phyloP scores from a whole-genome alignment of 1,139 yeast genomes.

The Scheffersomyces insectosa region DNA sequence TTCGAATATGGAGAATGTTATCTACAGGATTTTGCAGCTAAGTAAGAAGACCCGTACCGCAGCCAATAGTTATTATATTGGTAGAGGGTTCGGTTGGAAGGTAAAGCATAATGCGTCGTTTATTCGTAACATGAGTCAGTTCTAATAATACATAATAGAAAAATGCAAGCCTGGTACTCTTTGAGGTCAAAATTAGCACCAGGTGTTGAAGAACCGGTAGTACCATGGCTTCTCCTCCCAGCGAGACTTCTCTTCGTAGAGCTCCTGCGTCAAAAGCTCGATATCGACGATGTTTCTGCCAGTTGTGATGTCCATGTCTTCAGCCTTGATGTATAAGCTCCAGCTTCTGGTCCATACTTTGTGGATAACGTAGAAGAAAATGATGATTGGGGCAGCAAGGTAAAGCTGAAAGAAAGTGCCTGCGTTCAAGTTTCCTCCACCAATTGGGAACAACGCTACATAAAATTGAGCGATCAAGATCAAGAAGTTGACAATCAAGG shows the following conservation, averaged over 20 bases:
- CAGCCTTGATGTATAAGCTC: conserved; percentile 39
- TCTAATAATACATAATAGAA: too few species aligned
- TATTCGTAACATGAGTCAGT: too few species aligned
- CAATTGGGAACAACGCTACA: conserved; percentile 42
- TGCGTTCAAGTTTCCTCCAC: conserved; percentile 28
- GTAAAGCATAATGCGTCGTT: too few species aligned
- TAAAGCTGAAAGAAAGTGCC: conserved; percentile 52
- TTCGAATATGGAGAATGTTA: too few species aligned
- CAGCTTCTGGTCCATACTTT: conserved; percentile 48
- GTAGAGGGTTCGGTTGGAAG: too few species aligned
- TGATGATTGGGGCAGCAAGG: conserved; percentile 54
- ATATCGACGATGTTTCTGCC: conserved; percentile 55
- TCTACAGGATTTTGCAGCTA: too few species aligned
- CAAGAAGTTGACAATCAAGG: conserved; percentile 22
- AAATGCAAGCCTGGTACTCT: background rate
- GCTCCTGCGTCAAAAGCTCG: conserved; percentile 21
- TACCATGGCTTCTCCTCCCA: conserved; percentile 10
- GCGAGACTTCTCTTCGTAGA: conserved; percentile 5
- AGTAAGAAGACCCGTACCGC: too few species aligned
- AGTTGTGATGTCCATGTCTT: conserved; percentile 49
- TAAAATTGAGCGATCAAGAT: conserved; percentile 40
- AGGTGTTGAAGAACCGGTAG: conserved; percentile 9
- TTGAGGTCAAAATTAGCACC: conserved; percentile 7
- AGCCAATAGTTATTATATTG: too few species aligned
- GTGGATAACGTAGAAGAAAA: conserved; percentile 50